These are phyloP conservation scores for Volvox africanus DNA, from an alignment of 139 green algal species.

Conservation along the genomic window DNA sequence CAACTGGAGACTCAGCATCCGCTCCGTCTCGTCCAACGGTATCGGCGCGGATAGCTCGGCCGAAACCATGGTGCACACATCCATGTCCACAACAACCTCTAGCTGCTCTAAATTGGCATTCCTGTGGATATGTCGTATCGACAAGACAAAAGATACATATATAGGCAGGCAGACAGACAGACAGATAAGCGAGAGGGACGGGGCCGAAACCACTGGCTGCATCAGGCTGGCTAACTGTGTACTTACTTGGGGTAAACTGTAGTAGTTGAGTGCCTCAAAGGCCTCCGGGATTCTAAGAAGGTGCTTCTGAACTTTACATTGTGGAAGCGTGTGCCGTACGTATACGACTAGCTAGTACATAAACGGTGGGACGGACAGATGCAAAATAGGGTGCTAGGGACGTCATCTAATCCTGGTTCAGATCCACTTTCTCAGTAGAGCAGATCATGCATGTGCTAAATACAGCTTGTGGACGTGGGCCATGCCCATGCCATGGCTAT, in stretches of 20 bases:
- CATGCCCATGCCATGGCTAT: too few species aligned
- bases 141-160: background rate
- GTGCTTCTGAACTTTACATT: too few species aligned
- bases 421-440: too few species aligned
- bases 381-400: too few species aligned
- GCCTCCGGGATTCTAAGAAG: too few species aligned
- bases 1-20: constrained; percentile 42
- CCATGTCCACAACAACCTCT: background rate
- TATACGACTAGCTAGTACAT: background rate
- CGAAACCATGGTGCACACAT: background rate
- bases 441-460: too few species aligned
- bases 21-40: constrained; percentile 41
- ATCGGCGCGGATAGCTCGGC: background rate
- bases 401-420: too few species aligned
- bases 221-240: background rate
- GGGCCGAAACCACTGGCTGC: background rate
- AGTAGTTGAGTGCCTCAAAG: too few species aligned
- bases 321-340: too few species aligned
- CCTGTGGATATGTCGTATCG: background rate
- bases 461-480: too few species aligned
- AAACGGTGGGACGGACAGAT: background rate
- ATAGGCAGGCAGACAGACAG: background rate
- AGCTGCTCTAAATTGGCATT: background rate
- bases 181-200: background rate
- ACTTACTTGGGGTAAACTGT: background rate